Evolutionary conservation across 163 green algal species (phyloP).

Genomic region (Volvox carteri): DNA sequence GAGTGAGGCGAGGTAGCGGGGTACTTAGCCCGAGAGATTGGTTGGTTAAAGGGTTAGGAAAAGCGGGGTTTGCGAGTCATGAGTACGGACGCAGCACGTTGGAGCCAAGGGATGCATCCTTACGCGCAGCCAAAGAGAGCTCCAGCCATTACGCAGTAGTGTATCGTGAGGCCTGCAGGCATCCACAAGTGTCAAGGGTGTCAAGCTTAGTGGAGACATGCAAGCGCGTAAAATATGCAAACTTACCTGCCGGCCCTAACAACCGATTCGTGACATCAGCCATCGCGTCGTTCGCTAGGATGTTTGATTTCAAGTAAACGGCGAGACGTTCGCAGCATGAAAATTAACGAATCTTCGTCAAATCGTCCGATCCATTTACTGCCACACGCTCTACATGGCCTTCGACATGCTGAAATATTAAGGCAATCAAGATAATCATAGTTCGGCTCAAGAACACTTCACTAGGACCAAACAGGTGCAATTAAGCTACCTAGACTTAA

Average conservation of each 20-base stretch:
- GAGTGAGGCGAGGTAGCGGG: background rate
- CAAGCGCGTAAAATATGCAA: background rate
- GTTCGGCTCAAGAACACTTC: no score
- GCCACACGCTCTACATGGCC: background rate
- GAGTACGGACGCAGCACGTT: background rate
- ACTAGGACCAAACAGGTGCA: no score
- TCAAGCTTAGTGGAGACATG: background rate
- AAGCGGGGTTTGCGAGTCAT: background rate
- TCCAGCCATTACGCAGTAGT: constrained; percentile 35
- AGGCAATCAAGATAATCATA: background rate
- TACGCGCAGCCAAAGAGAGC: constrained; percentile 28
- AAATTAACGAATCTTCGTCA: background rate
- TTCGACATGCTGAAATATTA: background rate
- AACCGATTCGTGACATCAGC: background rate
- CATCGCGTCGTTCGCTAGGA: background rate
- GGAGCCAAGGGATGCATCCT: background rate
- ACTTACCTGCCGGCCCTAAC: background rate
- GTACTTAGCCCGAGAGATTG: background rate
- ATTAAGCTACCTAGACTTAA: no score
- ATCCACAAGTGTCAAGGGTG: background rate
- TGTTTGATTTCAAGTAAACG: background rate
- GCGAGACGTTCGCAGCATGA: background rate
- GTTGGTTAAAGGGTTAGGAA: background rate
- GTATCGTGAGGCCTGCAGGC: constrained; percentile 12
- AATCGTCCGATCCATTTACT: background rate